Conservation (phyloP, 768 basidiomycete species). For the Mrakia hoshinonis region DNA sequence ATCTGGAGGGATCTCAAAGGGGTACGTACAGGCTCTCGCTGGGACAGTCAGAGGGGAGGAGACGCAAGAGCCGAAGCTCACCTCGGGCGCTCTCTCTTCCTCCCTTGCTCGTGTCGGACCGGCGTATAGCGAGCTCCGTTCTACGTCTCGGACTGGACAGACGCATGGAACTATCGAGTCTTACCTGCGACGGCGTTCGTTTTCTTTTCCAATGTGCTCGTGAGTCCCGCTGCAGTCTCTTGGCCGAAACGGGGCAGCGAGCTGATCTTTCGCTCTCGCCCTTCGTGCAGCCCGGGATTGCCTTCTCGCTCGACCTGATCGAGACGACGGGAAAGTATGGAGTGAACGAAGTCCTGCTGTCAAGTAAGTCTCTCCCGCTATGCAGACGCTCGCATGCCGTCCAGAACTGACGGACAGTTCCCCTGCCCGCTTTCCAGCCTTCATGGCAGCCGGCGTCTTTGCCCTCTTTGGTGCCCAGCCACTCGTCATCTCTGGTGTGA, state of each 20-base stretch:
- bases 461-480: constrained; percentile 84
- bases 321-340: constrained; percentile 85
- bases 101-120: neutral
- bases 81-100: neutral
- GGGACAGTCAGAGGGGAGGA: neutral
- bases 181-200: constrained; percentile 76
- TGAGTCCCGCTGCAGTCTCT: neutral
- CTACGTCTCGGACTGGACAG: constrained; percentile 79
- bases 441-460: constrained; percentile 82
- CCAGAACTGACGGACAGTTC: no score
- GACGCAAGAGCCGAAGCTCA: neutral
- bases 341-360: constrained; percentile 66
- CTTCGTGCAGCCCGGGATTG: constrained; percentile 56
- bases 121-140: constrained; percentile 47
- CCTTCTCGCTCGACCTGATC: constrained; percentile 84
- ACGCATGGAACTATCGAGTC: constrained; percentile 86
- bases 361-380: constrained; percentile 33
- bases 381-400: no score
- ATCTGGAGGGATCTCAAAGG: constrained; percentile 17
- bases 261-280: neutral
- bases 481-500: constrained; percentile 83
- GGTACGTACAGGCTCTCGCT: neutral
- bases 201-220: constrained; percentile 68
- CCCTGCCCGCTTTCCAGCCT: constrained; percentile 47
- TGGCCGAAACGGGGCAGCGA: neutral